Evolutionary conservation across 352 stramenopile genomes (phyloP).

Genomic region (Phytopythium chamaehyphon): DNA sequence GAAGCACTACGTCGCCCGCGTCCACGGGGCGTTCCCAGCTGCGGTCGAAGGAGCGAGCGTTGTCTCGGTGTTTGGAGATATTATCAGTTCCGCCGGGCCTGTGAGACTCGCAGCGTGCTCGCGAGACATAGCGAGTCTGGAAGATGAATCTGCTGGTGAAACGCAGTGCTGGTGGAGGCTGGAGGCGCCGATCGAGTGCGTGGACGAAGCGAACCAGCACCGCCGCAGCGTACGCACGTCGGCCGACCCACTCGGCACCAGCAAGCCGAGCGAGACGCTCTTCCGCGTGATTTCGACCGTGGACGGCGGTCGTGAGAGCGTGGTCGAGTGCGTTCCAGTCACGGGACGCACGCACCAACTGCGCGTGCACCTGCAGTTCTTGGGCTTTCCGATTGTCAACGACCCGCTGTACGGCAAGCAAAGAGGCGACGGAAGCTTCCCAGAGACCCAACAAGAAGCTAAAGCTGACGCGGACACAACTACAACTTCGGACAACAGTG

Average conservation of each 20-base stretch:
- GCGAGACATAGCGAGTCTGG: too few species aligned
- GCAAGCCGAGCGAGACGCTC: conserved; percentile 40
- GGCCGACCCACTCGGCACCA: conserved; percentile 2
- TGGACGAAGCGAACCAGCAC: conserved; percentile 11
- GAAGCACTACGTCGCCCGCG: conserved; percentile 54
- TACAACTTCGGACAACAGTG: too few species aligned
- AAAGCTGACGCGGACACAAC: too few species aligned
- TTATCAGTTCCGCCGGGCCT: background rate
- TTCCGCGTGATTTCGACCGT: conserved; percentile 15
- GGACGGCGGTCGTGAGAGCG: conserved; percentile 29
- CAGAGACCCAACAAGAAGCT: too few species aligned
- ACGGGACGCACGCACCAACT: conserved; percentile 96
- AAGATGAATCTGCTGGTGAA: conserved; percentile 1
- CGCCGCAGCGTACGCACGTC: conserved; percentile 10
- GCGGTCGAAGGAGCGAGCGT: background rate
- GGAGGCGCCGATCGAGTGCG: conserved; percentile 30
- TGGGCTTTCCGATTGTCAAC: conserved; percentile 90
- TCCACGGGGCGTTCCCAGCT: conserved; percentile 36
- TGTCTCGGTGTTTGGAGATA: background rate
- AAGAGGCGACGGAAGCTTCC: background rate
- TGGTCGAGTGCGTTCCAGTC: conserved; percentile 88
- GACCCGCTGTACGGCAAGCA: conserved; percentile 84
- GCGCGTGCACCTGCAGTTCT: conserved; percentile 89
- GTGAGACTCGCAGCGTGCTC: conserved; percentile 1
- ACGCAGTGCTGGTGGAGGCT: conserved; percentile 30